These are phyloP conservation scores for Venturia asperata DNA, from an alignment of 2,329 filamentous ascomycete species.

Conservation along the genomic window DNA sequence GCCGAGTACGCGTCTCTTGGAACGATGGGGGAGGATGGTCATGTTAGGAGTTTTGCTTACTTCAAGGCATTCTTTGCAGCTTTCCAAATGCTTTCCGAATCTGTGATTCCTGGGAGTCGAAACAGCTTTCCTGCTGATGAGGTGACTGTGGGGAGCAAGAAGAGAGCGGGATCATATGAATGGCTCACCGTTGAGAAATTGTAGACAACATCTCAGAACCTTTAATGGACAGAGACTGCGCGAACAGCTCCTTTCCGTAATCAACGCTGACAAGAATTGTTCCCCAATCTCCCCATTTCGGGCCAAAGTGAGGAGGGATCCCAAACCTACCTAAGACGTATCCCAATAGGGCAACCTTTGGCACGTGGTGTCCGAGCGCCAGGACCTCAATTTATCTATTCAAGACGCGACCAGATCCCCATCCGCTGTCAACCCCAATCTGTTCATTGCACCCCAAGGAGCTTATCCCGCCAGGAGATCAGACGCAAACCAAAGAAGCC, in stretches of 20 bases:
- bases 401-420: background rate
- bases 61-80: background rate
- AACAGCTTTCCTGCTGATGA: background rate
- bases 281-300: background rate
- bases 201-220: background rate
- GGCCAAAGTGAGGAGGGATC: background rate
- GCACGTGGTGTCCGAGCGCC: background rate
- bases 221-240: background rate
- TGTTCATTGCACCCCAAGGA: constrained; percentile 1
- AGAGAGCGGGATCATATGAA: background rate
- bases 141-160: no score
- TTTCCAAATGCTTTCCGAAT: background rate
- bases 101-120: background rate
- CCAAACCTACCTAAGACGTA: background rate
- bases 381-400: background rate
- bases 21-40: background rate
- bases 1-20: background rate
- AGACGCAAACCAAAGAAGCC: background rate
- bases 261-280: background rate
- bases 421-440: background rate
- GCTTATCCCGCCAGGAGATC: background rate
- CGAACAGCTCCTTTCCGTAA: no score
- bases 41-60: background rate
- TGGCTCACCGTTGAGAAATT: background rate
- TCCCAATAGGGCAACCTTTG: background rate